These are phyloP conservation scores for Ophiostoma populinum DNA, from an alignment of 2,329 filamentous ascomycete species.

Conservation along the genomic window DNA sequence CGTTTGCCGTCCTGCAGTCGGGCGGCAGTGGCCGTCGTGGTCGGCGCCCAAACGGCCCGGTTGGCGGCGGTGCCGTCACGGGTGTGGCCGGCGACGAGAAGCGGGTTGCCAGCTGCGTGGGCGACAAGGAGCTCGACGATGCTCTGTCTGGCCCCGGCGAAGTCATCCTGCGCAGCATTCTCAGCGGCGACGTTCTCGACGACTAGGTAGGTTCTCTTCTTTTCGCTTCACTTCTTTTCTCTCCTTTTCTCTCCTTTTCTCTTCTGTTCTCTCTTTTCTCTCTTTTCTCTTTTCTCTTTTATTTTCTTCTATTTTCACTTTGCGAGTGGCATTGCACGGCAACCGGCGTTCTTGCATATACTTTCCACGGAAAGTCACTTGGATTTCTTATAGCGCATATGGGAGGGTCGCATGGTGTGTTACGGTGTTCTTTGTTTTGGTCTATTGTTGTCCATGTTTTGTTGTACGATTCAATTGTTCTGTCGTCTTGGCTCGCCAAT, in stretches of 20 bases:
- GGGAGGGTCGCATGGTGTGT: no score
- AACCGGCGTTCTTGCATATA: no score
- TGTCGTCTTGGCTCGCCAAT: no score
- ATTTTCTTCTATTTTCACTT: background rate
- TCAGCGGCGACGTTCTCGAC: slow-evolving; percentile 43
- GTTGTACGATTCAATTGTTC: no score
- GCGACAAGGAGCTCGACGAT: slow-evolving; percentile 60
- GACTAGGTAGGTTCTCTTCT: slow-evolving; percentile 14
- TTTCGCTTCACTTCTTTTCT: background rate
- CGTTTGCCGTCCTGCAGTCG: slow-evolving; percentile 45
- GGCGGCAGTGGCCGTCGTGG: slow-evolving; percentile 33
- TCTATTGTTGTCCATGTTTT: background rate
- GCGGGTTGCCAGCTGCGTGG: slow-evolving; percentile 60
- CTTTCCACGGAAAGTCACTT: no score
- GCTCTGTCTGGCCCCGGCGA: slow-evolving; percentile 47
- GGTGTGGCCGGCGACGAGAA: slow-evolving; percentile 52
- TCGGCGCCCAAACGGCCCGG: slow-evolving; percentile 24
- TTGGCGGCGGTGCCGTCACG: slow-evolving; percentile 44
- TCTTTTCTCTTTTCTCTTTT: background rate
- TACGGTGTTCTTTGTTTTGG: background rate
- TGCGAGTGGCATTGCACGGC: no score
- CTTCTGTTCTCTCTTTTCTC: background rate
- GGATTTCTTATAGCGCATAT: no score
- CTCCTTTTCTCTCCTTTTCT: background rate
- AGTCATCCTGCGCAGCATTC: slow-evolving; percentile 43